These are phyloP conservation scores for Babesia ovata DNA, from an alignment of 169 alveolate genomes.

Conservation along the genomic window DNA sequence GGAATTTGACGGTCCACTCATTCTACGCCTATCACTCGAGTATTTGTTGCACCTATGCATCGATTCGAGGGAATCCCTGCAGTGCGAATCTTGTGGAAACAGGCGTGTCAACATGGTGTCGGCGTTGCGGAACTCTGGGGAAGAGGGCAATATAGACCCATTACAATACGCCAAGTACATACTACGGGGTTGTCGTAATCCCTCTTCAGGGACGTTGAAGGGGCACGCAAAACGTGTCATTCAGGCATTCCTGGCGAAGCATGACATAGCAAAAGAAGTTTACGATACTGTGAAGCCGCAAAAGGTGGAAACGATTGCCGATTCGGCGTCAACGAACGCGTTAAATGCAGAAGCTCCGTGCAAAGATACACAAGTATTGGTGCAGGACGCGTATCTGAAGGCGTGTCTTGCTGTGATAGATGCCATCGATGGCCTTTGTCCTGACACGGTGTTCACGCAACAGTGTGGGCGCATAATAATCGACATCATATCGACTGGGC, in stretches of 20 bases:
- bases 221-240: conserved; percentile 6
- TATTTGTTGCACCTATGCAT: conserved; percentile 16
- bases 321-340: background rate
- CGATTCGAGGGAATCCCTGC: background rate
- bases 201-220: background rate
- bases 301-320: background rate
- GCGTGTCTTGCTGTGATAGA: conserved; percentile 9
- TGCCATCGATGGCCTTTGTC: background rate
- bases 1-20: conserved; percentile 32
- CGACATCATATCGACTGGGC: background rate
- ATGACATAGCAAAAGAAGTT: background rate
- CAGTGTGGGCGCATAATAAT: conserved; percentile 7
- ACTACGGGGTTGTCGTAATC: background rate
- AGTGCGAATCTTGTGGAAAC: conserved; percentile 17
- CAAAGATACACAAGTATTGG: background rate
- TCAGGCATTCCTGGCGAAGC: background rate
- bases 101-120: conserved; percentile 4
- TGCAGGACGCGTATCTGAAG: background rate
- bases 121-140: background rate
- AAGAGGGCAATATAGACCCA: background rate
- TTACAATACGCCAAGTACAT: background rate
- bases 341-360: background rate
- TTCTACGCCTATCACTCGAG: conserved; percentile 11
- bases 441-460: conserved; percentile 3
- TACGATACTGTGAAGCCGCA: background rate